Evolutionary conservation across 2,329 filamentous ascomycete species (phyloP), one percentile per base, ranked within the genome.

Genomic region (Microcyclospora pomicola): DNA sequence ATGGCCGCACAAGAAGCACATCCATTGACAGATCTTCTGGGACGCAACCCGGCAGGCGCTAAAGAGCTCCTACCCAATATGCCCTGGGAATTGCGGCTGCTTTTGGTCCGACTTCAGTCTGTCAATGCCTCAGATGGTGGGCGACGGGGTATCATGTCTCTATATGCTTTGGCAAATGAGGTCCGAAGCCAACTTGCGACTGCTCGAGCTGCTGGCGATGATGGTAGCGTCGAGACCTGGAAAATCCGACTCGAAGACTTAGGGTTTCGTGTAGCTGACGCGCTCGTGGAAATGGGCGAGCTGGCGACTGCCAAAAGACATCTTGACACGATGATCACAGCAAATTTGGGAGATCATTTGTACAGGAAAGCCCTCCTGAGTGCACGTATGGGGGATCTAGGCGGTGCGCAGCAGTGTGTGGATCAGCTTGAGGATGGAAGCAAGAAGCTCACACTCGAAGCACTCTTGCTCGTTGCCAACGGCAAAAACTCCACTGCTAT

Each of bases 261-360:
- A 2, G 87, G 86, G 0, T 66, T 77, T 16, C 59, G 72, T 35
- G 71, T 71, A 5, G 71, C 72, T 13, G 75, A 74, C 52, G 77
- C 80, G 0, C 62, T 91, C 19, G 69, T 88, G 5, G 82, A 91
- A 58, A 92, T 95, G 77, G 84, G 85, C 7, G 88, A 98, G 54
- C 57, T 92, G 0, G 75, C 82, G 2, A 84, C 82, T 4, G 91
- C 88, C 0, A 75, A 72, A 1, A 67, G 79, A 24, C 85, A 92
- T 50, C 64, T 98, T 2, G 65, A 67, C 14, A 75, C 68, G 3
- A 58, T 93, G 11, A 35, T 58, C 55, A 52, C 55, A 51, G 59
- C 14, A 51, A 63, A 49, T 54, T 59, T 14, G 61, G 64, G 58
- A 48, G 71, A 51, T 30, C 58, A 61, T 13, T 45, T 55, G 10